These are phyloP conservation scores for Ganoderma sp. DNA, from an alignment of 1,284 basidiomycete species.

Conservation along the genomic window DNA sequence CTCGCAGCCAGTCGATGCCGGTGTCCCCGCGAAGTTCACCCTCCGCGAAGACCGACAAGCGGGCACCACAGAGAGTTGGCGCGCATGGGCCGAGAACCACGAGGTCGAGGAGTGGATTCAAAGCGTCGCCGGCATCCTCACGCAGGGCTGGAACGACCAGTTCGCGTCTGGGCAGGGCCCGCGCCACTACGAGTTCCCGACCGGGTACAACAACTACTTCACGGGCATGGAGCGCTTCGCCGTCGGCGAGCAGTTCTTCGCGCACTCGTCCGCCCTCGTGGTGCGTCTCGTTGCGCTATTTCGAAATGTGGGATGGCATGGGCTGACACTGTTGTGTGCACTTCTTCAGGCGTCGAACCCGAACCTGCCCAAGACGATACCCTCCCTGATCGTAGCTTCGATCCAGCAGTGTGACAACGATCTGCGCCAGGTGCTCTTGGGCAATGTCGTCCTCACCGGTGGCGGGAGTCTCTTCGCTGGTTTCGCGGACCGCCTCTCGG, in stretches of 20 bases:
- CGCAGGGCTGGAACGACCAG: constrained; percentile 90
- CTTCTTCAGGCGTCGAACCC: constrained; percentile 63
- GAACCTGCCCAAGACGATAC: constrained; percentile 76
- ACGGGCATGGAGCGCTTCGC: constrained; percentile 77
- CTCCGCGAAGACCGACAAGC: constrained; percentile 78
- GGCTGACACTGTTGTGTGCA: background rate
- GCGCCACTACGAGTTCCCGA: constrained; percentile 93
- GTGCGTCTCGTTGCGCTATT: constrained; percentile 50
- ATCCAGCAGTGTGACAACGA: constrained; percentile 91
- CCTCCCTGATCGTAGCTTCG: constrained; percentile 79
- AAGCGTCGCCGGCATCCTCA: constrained; percentile 82
- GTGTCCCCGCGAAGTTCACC: constrained; percentile 64
- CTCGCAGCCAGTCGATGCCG: constrained; percentile 65
- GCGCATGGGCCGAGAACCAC: constrained; percentile 79
- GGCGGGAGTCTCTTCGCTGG: constrained; percentile 89
- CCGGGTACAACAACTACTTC: constrained; percentile 90
- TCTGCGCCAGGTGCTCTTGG: constrained; percentile 85
- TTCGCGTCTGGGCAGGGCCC: constrained; percentile 60
- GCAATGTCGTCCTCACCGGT: constrained; percentile 95
- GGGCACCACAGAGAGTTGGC: constrained; percentile 81
- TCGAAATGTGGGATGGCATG: background rate
- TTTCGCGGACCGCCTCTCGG: constrained; percentile 83
- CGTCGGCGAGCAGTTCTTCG: constrained; percentile 91
- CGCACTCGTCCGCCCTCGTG: constrained; percentile 72
- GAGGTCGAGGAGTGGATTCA: constrained; percentile 97